These are phyloP conservation scores for Neurospora sp. DNA, from an alignment of 495 filamentous ascomycete species.

Conservation along the genomic window DNA sequence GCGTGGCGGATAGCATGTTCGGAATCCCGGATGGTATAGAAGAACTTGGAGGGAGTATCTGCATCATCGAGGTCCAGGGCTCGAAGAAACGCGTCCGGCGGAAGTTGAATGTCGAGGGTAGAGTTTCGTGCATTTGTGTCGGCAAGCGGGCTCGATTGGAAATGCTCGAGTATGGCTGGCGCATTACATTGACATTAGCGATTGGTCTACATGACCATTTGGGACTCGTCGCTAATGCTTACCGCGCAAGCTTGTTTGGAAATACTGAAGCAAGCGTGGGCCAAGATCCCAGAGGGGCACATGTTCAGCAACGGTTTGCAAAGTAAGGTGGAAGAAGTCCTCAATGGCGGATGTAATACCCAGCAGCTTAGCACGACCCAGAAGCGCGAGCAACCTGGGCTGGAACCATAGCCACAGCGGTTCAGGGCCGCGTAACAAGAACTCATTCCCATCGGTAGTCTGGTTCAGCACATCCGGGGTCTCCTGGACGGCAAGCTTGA, in stretches of 20 bases:
- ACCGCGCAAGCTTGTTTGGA: slow-evolving; percentile 32
- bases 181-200: background rate
- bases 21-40: slow-evolving; percentile 5
- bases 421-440: slow-evolving; percentile 40
- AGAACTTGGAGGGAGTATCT: slow-evolving; percentile 6
- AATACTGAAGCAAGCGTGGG: slow-evolving; percentile 30
- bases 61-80: background rate
- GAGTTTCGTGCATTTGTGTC: background rate
- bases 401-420: slow-evolving; percentile 77
- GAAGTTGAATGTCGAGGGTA: slow-evolving; percentile 11
- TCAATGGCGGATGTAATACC: slow-evolving; percentile 38
- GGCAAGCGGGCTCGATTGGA: background rate
- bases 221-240: slow-evolving; percentile 4
- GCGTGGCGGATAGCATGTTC: slow-evolving; percentile 22
- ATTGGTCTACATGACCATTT: background rate
- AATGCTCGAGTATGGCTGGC: slow-evolving; percentile 11
- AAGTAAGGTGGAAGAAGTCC: slow-evolving; percentile 36
- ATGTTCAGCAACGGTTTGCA: slow-evolving; percentile 26
- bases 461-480: slow-evolving; percentile 61
- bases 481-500: slow-evolving; percentile 61
- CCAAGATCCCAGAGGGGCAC: slow-evolving; percentile 36
- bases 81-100: slow-evolving; percentile 12
- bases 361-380: slow-evolving; percentile 36
- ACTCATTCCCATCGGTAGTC: slow-evolving; percentile 23
- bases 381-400: slow-evolving; percentile 47